These are phyloP conservation scores for Backusella westeae DNA, from an alignment of 192 early-diverging fungal species.

Conservation along the genomic window DNA sequence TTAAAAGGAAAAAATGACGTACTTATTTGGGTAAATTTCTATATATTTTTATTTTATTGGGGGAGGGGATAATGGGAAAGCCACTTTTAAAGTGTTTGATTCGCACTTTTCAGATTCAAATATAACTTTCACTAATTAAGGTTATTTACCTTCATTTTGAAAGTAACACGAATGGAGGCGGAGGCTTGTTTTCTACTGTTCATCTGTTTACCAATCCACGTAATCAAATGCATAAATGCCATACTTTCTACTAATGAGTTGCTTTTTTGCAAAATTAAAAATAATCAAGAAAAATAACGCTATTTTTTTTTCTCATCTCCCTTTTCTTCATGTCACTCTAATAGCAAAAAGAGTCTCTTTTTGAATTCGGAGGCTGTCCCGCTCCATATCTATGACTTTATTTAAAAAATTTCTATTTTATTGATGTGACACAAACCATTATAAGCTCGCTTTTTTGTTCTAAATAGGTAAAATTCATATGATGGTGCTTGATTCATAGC, in stretches of 20 bases:
- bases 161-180: neutral
- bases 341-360: neutral
- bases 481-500: neutral
- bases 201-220: neutral
- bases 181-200: neutral
- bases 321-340: neutral
- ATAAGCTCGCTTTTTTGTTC: constrained; percentile 6
- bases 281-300: neutral
- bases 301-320: neutral
- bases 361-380: neutral
- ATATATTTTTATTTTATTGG: neutral
- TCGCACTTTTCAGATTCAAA: neutral
- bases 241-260: neutral
- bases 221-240: neutral
- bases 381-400: neutral
- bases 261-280: neutral
- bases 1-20: neutral
- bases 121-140: neutral
- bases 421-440: neutral
- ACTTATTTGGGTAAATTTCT: neutral
- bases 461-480: constrained; percentile 1
- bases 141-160: neutral
- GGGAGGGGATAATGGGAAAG: neutral
- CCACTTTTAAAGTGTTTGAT: neutral
- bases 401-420: constrained; percentile 4